Conservation (phyloP, 371 early-diverging fungal species). For the Mucor irregularis region DNA sequence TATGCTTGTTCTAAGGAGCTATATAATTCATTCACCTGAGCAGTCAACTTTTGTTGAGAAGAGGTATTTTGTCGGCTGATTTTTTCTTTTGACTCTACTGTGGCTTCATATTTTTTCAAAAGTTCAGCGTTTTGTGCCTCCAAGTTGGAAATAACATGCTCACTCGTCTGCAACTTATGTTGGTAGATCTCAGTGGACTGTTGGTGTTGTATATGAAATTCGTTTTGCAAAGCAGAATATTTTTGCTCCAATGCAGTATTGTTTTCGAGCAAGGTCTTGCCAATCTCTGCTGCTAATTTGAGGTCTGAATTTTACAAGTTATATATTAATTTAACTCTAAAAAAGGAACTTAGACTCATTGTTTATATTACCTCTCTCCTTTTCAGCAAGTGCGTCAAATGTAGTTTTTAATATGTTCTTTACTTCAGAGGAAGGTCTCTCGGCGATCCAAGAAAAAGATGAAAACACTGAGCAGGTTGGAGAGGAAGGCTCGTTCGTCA, state of each 20-base stretch:
- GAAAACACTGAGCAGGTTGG: constrained; percentile 21
- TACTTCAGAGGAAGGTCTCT: constrained; percentile 25
- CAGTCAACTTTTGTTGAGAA: not conserved
- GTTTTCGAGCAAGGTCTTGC: constrained; percentile 46
- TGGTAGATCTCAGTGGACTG: not conserved
- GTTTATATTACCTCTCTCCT: constrained; percentile 29
- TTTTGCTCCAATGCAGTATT: constrained; percentile 40
- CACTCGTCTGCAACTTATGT: not conserved
- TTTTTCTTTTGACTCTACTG: constrained; percentile 1
- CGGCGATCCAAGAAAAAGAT: constrained; percentile 6
- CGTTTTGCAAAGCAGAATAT: constrained; percentile 26
- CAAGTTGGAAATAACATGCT: constrained; percentile 10
- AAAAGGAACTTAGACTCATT: not conserved
- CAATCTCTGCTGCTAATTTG: constrained; percentile 46
- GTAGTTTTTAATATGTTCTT: constrained; percentile 22
- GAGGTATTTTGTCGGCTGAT: not conserved
- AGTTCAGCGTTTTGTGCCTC: constrained; percentile 21
- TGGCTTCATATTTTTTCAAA: constrained; percentile 5
- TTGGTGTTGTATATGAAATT: constrained; percentile 2
- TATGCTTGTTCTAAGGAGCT: constrained; percentile 6
- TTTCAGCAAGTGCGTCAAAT: constrained; percentile 23
- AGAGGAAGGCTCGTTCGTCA: constrained; percentile 13
- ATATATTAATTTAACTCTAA: not conserved
- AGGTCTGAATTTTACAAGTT: constrained; percentile 43
- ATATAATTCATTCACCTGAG: constrained; percentile 9